A percentile compares a stretch with the other conserved stretches of the same genome.
Conservation (phyloP, 2,329 filamentous ascomycete genomes). For the Helminthosporium solani region DNA sequence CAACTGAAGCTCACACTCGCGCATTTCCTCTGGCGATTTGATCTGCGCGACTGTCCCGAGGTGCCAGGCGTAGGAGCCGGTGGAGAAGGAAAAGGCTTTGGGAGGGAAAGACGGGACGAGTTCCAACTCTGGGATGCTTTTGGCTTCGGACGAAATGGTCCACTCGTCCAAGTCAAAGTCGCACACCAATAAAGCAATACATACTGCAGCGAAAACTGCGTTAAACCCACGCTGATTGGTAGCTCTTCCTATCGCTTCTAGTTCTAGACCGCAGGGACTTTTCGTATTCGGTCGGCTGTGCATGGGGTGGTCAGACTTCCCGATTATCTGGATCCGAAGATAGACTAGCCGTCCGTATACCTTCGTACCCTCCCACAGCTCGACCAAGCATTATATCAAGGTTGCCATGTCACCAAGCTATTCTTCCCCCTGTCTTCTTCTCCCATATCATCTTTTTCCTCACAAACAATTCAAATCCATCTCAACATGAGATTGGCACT, state of each 20-base stretch:
- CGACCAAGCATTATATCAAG: not conserved
- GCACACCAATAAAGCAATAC: not conserved
- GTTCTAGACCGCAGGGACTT: too few species aligned
- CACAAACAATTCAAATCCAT: too few species aligned
- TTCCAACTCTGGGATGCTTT: slow-evolving; percentile 72
- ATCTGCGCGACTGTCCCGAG: slow-evolving; percentile 43
- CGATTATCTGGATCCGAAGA: not conserved
- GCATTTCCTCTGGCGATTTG: slow-evolving; percentile 60
- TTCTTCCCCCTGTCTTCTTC: not conserved
- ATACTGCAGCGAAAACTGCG: not conserved
- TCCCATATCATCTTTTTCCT: not conserved
- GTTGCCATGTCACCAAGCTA: not conserved
- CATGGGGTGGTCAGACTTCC: not conserved
- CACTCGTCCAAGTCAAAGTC: slow-evolving; percentile 57
- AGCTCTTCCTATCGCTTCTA: too few species aligned
- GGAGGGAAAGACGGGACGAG: slow-evolving; percentile 46
- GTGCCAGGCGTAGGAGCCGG: slow-evolving; percentile 20
- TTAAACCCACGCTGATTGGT: not conserved
- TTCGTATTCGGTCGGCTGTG: not conserved
- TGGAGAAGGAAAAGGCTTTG: slow-evolving; percentile 15
- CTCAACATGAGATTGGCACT: too few species aligned
- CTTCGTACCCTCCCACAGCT: not conserved
- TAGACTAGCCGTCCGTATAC: too few species aligned
- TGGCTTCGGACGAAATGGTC: slow-evolving; percentile 68
- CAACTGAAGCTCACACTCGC: slow-evolving; percentile 65